Evolutionary conservation across 192 early-diverging fungal genomes (phyloP).

Genomic region (Phycomyces nitens): DNA sequence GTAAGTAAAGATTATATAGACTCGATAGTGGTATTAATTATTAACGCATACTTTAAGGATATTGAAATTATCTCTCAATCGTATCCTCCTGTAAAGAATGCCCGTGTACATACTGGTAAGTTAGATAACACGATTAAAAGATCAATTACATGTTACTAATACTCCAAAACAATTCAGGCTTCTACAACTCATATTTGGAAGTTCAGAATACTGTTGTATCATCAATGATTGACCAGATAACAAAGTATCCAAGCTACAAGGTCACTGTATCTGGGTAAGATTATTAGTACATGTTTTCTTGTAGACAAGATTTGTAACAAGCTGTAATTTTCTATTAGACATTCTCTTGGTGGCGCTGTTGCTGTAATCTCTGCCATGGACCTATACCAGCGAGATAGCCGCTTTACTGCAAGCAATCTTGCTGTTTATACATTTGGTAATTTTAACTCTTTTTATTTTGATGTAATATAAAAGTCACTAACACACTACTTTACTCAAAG

Average conservation of each 20-base stretch:
- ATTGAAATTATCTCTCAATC: neutral
- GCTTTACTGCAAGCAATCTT: constrained; percentile 13
- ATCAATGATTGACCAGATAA: neutral
- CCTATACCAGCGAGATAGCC: constrained; percentile 12
- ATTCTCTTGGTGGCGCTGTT: constrained; percentile 25
- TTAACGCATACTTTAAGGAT: neutral
- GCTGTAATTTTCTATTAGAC: constrained; percentile 3
- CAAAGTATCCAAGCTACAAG: constrained; percentile 9
- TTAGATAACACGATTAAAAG: neutral
- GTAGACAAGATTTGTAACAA: no score
- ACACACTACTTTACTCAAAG: neutral
- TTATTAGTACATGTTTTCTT: neutral
- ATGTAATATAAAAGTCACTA: neutral
- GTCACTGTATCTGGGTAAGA: constrained; percentile 15
- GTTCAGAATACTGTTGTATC: neutral
- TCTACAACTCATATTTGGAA: constrained; percentile 7
- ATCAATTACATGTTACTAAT: neutral
- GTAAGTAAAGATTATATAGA: neutral
- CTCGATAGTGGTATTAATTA: neutral
- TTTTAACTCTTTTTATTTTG: neutral
- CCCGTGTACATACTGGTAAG: constrained; percentile 2
- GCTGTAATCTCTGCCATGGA: constrained; percentile 22
- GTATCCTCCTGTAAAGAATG: neutral
- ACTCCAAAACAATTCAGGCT: neutral
- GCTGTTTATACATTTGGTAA: constrained; percentile 25